phyloP scores from a whole-genome alignment of 257 asterid species.

The Mitragyna speciosa region DNA sequence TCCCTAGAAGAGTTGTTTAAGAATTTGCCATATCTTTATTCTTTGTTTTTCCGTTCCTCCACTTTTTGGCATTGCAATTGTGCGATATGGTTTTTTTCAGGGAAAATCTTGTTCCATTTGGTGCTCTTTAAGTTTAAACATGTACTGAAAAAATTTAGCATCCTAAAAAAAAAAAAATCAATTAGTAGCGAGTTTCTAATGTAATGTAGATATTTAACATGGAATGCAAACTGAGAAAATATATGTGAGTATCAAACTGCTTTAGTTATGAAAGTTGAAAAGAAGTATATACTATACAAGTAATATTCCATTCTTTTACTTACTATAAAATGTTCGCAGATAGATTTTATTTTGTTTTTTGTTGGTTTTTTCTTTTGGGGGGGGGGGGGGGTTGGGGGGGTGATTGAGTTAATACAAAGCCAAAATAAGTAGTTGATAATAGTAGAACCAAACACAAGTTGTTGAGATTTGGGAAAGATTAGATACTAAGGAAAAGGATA shows the following conservation, averaged over 20 bases:
- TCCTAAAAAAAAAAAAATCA: neutral
- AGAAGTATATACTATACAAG: neutral
- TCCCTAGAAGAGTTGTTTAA: neutral
- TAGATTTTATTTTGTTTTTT: too few species aligned
- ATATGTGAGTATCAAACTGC: neutral
- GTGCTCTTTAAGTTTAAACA: neutral
- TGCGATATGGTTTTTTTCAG: neutral
- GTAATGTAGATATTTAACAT: neutral
- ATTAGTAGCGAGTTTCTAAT: neutral
- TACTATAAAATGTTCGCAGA: neutral
- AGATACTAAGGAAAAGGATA: neutral
- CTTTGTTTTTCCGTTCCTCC: neutral
- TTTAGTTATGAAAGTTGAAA: neutral
- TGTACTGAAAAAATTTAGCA: neutral
- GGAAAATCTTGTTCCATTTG: neutral
- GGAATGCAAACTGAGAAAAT: neutral
- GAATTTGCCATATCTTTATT: constrained; percentile 1
- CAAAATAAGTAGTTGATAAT: neutral
- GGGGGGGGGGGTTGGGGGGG: neutral
- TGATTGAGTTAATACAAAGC: neutral
- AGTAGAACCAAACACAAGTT: neutral
- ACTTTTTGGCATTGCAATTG: constrained; percentile 6
- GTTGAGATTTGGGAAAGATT: neutral
- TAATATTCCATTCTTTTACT: neutral
- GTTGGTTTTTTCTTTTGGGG: too few species aligned